These are phyloP conservation scores for Mortierella sp. DNA, from an alignment of 371 early-diverging fungal genomes.

Conservation along the genomic window DNA sequence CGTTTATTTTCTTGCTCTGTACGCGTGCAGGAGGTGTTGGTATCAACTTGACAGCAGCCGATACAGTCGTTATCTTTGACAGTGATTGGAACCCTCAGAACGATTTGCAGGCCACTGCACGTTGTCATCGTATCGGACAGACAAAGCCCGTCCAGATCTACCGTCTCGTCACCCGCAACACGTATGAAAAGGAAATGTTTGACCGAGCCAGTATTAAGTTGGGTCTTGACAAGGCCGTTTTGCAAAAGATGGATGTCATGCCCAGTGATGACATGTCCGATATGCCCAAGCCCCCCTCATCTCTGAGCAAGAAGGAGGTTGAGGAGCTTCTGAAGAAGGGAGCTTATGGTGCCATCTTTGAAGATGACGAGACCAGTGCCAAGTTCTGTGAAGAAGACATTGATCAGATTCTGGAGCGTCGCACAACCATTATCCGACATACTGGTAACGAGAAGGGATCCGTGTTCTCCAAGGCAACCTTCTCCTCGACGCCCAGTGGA, in stretches of 20 bases:
- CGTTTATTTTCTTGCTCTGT: slow-evolving; percentile 88
- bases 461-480: slow-evolving; percentile 95
- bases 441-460: slow-evolving; percentile 80
- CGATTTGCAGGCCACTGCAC: slow-evolving; percentile 95
- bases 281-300: slow-evolving; percentile 46
- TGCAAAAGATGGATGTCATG: slow-evolving; percentile 79
- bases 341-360: slow-evolving; percentile 90
- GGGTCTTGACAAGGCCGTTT: slow-evolving; percentile 91
- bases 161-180: slow-evolving; percentile 90
- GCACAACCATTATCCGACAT: slow-evolving; percentile 91
- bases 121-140: slow-evolving; percentile 97
- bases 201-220: slow-evolving; percentile 95
- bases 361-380: slow-evolving; percentile 81
- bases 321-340: slow-evolving; percentile 93
- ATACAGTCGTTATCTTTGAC: slow-evolving; percentile 96
- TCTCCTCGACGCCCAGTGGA: slow-evolving; percentile 70
- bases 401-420: slow-evolving; percentile 92
- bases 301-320: slow-evolving; percentile 80
- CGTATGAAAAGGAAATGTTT: slow-evolving; percentile 97
- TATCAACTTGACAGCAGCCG: slow-evolving; percentile 94
- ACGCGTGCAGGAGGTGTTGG: slow-evolving; percentile 96
- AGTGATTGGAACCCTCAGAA: slow-evolving; percentile 98
- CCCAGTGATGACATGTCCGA: slow-evolving; percentile 55
- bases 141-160: slow-evolving; percentile 91
- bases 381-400: slow-evolving; percentile 97